Conservation (phyloP, 345 rosid species). For the Psidium friedrichsthalianum region DNA sequence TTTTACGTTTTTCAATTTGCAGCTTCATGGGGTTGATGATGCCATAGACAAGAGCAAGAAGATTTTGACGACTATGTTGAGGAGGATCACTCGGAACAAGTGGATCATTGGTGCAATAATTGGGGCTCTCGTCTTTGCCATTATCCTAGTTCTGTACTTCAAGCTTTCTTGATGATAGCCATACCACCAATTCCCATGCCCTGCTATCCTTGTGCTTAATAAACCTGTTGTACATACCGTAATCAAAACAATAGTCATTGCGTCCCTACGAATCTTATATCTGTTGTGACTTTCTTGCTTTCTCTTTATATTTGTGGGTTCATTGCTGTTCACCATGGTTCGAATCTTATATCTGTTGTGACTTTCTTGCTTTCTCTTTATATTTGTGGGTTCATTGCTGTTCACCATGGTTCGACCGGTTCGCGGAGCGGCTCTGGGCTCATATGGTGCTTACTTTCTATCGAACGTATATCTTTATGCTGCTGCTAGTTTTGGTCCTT, state of each 20-base stretch:
- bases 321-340: not conserved
- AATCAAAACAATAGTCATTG: not conserved
- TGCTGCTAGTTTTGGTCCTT: not conserved
- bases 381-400: not conserved
- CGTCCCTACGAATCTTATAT: not conserved
- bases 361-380: not conserved
- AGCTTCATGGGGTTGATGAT: conserved; percentile 82
- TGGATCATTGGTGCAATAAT: conserved; percentile 51
- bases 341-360: not conserved
- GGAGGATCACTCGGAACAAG: conserved; percentile 78
- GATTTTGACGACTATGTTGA: conserved; percentile 50
- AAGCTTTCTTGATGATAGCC: conserved; percentile 22
- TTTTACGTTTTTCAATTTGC: not conserved
- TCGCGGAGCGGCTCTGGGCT: too few species aligned
- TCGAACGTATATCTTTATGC: not conserved
- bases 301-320: not conserved
- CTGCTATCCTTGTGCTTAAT: not conserved
- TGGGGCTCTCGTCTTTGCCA: conserved; percentile 55
- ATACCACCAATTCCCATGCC: not conserved
- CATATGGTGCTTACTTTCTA: not conserved
- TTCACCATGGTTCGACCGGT: not conserved
- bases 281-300: not conserved
- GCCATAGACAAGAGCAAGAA: conserved; percentile 86
- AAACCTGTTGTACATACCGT: conserved; percentile 7
- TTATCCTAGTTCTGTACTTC: conserved; percentile 47